Base-by-base conservation (phyloP, 2,329 filamentous ascomycete species). In the Ceratocystis papillata region DNA sequence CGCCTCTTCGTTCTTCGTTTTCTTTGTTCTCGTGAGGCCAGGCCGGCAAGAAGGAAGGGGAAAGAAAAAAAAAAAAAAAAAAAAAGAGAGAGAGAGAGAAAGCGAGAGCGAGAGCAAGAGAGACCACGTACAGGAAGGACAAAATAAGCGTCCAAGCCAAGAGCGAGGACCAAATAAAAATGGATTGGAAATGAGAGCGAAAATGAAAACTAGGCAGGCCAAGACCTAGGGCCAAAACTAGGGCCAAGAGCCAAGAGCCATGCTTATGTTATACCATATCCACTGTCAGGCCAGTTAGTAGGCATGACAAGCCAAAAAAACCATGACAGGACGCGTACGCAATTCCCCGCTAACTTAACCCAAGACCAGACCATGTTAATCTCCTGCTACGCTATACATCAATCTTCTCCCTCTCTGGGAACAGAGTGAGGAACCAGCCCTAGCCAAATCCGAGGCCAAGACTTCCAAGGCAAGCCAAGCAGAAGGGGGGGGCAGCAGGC, bases 241-340 rank as follows among this genome's bases (percentile, higher is more conserved):
- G 53, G 53, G 20, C 53, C 10, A 28, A 22, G 46, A 22, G 46
- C 33, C 33, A 37, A 37, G 33, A 10, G 33, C 10, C 33, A 37
- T 12, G 33, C 33, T 50, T 20, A 50, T 50, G 17, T 20, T 50
- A 50, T 50, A 10, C n/a, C 22, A 20, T 50, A 12, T 15, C 50
- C 22, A 55, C 12, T 20, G 20, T 28, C 50, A 55, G 50, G 20
- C 20, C n/a, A 28, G 50, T 15, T 55, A 20, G 17, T 12, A 30
- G 53, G 53, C 53, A 57, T 28, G 30, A 22, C 53, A 57, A 57
- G 53, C 53, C 53, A 30, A 57, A 57, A 57, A 17, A 57, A 17
- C 53, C 53, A 57, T 57, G 53, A 33, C 53, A 57, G 53, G 53
- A 57, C 53, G 53, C 53, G 53, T 57, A 57, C 53, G 53, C 53